phyloP scores from a whole-genome alignment of 495 filamentous ascomycete species.

The Xylaria longipes region DNA sequence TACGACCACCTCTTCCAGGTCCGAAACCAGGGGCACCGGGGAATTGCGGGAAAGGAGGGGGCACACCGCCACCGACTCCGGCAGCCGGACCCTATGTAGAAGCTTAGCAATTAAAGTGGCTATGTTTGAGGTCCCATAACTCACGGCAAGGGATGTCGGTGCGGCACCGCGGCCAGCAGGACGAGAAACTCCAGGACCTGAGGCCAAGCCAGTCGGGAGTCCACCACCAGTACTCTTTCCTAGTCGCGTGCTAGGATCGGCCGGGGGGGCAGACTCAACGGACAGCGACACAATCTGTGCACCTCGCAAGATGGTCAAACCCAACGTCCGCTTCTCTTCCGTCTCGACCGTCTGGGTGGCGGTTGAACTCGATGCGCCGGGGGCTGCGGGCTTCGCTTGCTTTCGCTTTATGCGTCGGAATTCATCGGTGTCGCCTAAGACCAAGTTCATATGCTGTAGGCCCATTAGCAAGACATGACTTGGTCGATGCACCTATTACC shows the following conservation, averaged over 20 bases:
- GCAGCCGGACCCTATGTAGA: conserved; percentile 75
- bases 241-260: conserved; percentile 89
- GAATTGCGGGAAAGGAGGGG: conserved; percentile 72
- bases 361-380: conserved; percentile 60
- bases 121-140: conserved; percentile 32
- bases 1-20: conserved; percentile 76
- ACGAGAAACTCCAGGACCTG: conserved; percentile 89
- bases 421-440: conserved; percentile 98
- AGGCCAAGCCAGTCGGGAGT: conserved; percentile 68
- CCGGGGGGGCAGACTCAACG: conserved; percentile 94
- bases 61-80: conserved; percentile 82
- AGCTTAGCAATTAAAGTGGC: conserved; percentile 37
- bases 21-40: conserved; percentile 68
- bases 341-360: conserved; percentile 72
- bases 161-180: conserved; percentile 88
- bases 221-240: conserved; percentile 77
- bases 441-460: conserved; percentile 94
- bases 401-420: conserved; percentile 95
- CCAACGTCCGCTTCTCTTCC: conserved; percentile 95
- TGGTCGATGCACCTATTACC: conserved; percentile 6
- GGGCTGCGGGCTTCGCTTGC: conserved; percentile 75
- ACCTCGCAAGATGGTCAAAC: conserved; percentile 92
- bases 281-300: conserved; percentile 92
- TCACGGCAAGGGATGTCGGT: conserved; percentile 75
- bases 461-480: conserved; percentile 30